A percentile compares a stretch with the other conserved stretches of the same genome.
Conservation (phyloP, 163 green algal species). For the Chlorella variabilis region DNA sequence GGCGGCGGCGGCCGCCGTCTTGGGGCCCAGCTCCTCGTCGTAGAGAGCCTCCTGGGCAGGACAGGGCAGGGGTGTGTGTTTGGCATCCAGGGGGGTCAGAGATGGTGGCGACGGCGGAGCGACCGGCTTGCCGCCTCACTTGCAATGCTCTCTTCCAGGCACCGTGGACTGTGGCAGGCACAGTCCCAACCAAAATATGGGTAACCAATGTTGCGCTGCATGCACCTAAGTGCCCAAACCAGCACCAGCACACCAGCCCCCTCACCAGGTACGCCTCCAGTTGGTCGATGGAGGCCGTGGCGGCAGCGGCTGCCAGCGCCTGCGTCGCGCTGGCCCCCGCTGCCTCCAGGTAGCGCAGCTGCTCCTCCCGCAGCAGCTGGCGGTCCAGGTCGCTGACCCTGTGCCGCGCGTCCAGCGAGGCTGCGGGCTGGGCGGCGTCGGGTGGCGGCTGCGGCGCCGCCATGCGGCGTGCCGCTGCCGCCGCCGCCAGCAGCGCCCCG, state of each 20-base stretch:
- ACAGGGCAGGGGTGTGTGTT: background rate
- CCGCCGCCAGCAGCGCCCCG: constrained; percentile 52
- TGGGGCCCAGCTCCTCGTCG: constrained; percentile 76
- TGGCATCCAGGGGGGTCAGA: background rate
- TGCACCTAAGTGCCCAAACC: no score
- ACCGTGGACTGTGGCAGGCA: no score
- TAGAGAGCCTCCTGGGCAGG: constrained; percentile 76
- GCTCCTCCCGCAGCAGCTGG: constrained; percentile 33
- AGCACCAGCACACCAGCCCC: no score
- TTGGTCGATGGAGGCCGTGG: constrained; percentile 49
- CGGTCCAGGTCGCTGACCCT: background rate
- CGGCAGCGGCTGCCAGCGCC: background rate
- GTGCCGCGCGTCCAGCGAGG: background rate
- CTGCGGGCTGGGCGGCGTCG: background rate
- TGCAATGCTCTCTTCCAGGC: no score
- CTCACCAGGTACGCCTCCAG: constrained; percentile 73
- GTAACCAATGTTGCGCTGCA: no score
- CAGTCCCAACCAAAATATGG: no score
- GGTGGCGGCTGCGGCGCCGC: background rate
- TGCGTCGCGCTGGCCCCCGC: background rate
- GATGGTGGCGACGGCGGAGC: background rate
- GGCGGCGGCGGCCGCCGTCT: constrained; percentile 66
- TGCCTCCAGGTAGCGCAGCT: constrained; percentile 20
- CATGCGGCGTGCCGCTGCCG: constrained; percentile 22
- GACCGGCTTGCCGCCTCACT: no score